phyloP scores from a whole-genome alignment of 441 rosid species.

The Gossypium armourianum region DNA sequence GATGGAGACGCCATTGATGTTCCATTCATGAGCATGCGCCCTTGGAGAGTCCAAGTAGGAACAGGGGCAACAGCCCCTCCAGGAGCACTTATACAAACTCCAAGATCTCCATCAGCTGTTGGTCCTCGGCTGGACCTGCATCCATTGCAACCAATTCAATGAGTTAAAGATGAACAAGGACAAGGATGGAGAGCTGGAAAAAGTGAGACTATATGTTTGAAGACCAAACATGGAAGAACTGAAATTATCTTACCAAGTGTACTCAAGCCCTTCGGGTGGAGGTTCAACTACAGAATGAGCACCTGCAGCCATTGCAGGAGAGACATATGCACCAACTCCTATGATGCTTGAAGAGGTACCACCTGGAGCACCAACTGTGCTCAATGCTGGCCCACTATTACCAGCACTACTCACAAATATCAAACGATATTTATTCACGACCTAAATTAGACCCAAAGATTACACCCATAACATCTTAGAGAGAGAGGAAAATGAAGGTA shows the following conservation, averaged over 20 bases:
- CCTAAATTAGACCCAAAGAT: constrained; percentile 36
- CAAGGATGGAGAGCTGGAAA: neutral
- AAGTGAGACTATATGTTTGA: neutral
- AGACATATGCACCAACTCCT: constrained; percentile 93
- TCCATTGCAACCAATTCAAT: constrained; percentile 20
- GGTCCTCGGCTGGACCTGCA: constrained; percentile 99
- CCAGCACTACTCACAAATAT: constrained; percentile 97
- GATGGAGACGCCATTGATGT: constrained; percentile 99
- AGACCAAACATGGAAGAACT: constrained; percentile 13
- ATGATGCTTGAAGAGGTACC: constrained; percentile 91
- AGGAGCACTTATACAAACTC: constrained; percentile 94
- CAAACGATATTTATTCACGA: constrained; percentile 71
- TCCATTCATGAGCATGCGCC: constrained; percentile 97
- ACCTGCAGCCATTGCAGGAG: constrained; percentile 98
- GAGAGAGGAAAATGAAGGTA: constrained; percentile 10
- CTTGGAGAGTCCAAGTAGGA: constrained; percentile 97
- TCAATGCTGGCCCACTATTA: constrained; percentile 93
- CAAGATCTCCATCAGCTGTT: constrained; percentile 93
- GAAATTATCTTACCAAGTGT: constrained; percentile 59
- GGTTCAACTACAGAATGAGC: constrained; percentile 86
- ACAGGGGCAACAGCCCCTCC: constrained; percentile 99
- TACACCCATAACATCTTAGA: constrained; percentile 12
- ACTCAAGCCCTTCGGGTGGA: constrained; percentile 84
- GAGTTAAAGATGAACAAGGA: constrained; percentile 13
- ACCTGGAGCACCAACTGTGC: constrained; percentile 95